A percentile compares a stretch with the other conserved stretches of the same genome.
Conservation (phyloP, 176 grass and related monocot species). For the Lolium perenne region DNA sequence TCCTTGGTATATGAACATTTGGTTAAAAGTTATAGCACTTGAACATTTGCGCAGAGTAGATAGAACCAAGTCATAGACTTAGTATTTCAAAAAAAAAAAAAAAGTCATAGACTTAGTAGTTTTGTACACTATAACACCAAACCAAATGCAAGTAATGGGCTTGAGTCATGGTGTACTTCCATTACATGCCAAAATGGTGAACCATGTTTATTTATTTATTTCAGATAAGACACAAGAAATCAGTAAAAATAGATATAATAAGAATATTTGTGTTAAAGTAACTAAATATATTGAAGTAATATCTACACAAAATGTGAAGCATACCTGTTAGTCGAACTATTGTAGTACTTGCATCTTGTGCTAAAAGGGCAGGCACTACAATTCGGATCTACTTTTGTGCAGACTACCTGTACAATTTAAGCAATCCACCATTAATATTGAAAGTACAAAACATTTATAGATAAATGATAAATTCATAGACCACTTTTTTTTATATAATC, state of each 20-base stretch:
- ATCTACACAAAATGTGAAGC: constrained; percentile 14
- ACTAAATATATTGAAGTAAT: background rate
- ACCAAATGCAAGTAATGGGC: background rate
- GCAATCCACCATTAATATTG: constrained; percentile 11
- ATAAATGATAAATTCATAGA: background rate
- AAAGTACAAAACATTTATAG: background rate
- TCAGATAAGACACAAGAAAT: background rate
- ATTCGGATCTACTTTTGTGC: constrained; percentile 56
- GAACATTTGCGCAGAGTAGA: background rate
- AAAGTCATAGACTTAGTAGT: background rate
- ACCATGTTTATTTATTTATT: too few relatives aligned
- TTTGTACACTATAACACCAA: background rate
- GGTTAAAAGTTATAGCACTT: constrained; percentile 23
- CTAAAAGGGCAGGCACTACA: constrained; percentile 56
- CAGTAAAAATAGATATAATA: background rate
- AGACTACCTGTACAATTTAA: constrained; percentile 42
- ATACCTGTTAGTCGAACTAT: constrained; percentile 46
- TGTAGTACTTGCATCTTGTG: constrained; percentile 47
- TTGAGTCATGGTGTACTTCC: too few relatives aligned
- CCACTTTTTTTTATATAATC: background rate
- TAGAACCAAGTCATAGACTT: background rate
- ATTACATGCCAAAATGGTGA: too few relatives aligned
- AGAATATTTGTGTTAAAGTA: constrained; percentile 4
- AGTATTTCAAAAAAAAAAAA: too few relatives aligned
- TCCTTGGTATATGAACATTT: background rate